These are phyloP conservation scores for Schizosaccharomyces lindneri DNA, from an alignment of 805 yeast genomes.

Conservation along the genomic window DNA sequence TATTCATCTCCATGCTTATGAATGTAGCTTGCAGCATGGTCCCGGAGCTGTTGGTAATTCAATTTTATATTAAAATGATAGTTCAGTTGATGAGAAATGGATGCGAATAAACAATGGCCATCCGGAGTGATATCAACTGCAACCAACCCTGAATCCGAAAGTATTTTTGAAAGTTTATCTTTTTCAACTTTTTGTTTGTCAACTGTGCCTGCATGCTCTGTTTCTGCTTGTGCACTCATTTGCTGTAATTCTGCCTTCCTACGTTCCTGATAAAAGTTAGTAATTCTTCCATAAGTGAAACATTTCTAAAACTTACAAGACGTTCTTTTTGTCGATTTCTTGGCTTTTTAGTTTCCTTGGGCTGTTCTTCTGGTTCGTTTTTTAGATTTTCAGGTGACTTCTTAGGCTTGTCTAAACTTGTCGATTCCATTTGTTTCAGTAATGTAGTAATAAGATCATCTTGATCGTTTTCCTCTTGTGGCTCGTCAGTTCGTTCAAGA, in stretches of 20 bases:
- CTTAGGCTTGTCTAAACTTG: neutral
- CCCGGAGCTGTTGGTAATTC: neutral
- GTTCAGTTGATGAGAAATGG: neutral
- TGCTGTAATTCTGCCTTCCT: neutral
- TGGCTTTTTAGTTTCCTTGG: neutral
- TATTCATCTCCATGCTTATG: neutral
- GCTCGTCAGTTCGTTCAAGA: neutral
- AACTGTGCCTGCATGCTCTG: neutral
- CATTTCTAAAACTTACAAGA: neutral
- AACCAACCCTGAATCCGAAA: neutral
- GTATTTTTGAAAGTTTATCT: neutral
- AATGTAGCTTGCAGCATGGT: neutral
- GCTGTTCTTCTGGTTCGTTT: neutral
- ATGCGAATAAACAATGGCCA: neutral
- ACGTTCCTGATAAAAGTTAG: neutral
- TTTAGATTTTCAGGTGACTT: neutral
- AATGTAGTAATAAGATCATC: neutral
- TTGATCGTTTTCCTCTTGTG: neutral
- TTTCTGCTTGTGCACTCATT: neutral
- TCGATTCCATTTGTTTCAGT: neutral
- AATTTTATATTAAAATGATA: neutral
- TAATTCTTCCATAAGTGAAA: neutral
- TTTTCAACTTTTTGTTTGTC: neutral
- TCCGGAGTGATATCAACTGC: neutral
- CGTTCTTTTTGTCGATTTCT: conserved; percentile 1